Conservation (phyloP, 2,329 filamentous ascomycete genomes). For the Ambrosiella beaveri region DNA sequence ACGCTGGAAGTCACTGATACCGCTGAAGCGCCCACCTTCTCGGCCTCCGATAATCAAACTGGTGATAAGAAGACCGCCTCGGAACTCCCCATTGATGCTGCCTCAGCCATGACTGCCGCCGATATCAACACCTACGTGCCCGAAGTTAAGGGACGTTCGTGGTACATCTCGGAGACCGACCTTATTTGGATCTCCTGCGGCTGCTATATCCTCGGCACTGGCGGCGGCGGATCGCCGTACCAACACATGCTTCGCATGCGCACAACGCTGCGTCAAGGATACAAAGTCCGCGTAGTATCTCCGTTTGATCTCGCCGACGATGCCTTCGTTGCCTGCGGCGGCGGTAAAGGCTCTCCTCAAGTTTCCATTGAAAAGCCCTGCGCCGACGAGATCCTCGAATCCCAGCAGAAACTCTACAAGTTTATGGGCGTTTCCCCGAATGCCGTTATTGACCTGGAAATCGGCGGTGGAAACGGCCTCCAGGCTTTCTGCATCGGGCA, state of each 20-base stretch:
- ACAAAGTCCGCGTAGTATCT: constrained; percentile 33
- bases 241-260: constrained; percentile 33
- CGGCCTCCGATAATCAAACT: constrained; percentile 13
- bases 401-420: constrained; percentile 35
- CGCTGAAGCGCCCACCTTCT: neutral
- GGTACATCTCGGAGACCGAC: constrained; percentile 41
- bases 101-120: constrained; percentile 14
- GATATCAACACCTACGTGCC: constrained; percentile 31
- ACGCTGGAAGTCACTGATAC: constrained; percentile 2
- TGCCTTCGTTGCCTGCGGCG: constrained; percentile 36
- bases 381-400: constrained; percentile 36
- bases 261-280: constrained; percentile 32
- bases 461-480: constrained; percentile 49
- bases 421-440: constrained; percentile 26
- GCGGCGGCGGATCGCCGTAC: constrained; percentile 40
- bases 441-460: constrained; percentile 45
- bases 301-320: constrained; percentile 32
- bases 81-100: constrained; percentile 3
- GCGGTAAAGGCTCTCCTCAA: constrained; percentile 40
- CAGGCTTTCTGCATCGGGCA: constrained; percentile 39
- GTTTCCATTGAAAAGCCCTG: constrained; percentile 43
- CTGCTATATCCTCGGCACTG: constrained; percentile 44
- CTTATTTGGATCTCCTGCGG: constrained; percentile 38
- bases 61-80: constrained; percentile 17
- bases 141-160: constrained; percentile 30